Percentiles rank a stretch among this genome's conserved stretches.
phyloP scores from a whole-genome alignment of 306 rosid genomes.

The Crotalaria pallida region DNA sequence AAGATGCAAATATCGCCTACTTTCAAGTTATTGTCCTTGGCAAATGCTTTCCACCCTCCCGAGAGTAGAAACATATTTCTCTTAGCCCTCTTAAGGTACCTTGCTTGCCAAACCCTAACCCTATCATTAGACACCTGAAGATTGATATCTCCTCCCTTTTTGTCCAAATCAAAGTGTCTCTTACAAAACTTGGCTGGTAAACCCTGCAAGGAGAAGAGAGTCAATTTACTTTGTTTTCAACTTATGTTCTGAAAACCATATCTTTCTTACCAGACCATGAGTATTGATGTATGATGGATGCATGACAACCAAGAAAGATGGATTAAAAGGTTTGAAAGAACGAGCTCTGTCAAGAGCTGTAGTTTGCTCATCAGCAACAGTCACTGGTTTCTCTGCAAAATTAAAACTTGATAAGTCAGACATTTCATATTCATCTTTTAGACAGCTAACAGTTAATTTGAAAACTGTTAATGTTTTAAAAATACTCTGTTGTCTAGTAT shows the following conservation, averaged over 20 bases:
- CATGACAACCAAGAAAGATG: background rate
- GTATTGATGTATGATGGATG: background rate
- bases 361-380: background rate
- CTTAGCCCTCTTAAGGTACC: background rate
- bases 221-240: background rate
- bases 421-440: background rate
- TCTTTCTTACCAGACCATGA: background rate
- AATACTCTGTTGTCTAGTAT: background rate
- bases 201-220: background rate
- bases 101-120: background rate
- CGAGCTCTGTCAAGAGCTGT: constrained; percentile 16
- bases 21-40: background rate
- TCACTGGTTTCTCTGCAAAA: background rate
- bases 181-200: background rate
- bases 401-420: background rate
- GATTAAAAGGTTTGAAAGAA: constrained; percentile 6
- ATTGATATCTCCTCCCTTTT: background rate
- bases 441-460: background rate
- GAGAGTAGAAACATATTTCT: background rate
- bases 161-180: background rate
- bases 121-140: background rate
- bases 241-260: background rate
- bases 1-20: constrained; percentile 21
- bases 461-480: background rate
- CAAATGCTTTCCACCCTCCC: background rate